Conservation (phyloP, 345 rosid genomes). For the Erodium maritimum region DNA sequence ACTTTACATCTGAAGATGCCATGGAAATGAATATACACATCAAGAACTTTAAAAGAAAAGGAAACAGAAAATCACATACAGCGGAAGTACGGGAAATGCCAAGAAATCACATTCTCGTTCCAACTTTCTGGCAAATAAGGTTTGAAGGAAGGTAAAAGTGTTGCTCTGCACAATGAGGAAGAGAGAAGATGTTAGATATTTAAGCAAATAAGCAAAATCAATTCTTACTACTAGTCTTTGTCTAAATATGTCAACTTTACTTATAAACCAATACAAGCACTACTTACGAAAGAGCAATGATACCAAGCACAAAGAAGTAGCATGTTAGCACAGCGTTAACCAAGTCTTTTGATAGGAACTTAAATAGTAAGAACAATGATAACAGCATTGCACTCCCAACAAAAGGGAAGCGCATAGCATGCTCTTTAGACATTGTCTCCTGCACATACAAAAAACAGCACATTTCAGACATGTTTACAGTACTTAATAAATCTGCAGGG, state of each 20-base stretch:
- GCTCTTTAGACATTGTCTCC: slow-evolving; percentile 97
- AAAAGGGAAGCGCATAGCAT: slow-evolving; percentile 98
- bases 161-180: slow-evolving; percentile 48
- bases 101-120: slow-evolving; percentile 64
- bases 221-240: background rate
- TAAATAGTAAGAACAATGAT: slow-evolving; percentile 89
- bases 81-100: slow-evolving; percentile 68
- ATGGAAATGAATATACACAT: background rate
- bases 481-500: background rate
- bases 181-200: slow-evolving; percentile 4
- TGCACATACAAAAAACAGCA: slow-evolving; percentile 22
- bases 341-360: slow-evolving; percentile 92
- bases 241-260: background rate
- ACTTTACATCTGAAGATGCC: background rate
- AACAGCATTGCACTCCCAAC: slow-evolving; percentile 97
- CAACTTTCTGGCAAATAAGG: slow-evolving; percentile 63
- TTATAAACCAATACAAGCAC: slow-evolving; percentile 12
- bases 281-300: slow-evolving; percentile 92
- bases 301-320: slow-evolving; percentile 92
- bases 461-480: slow-evolving; percentile 6
- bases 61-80: slow-evolving; percentile 37
- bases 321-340: slow-evolving; percentile 88
- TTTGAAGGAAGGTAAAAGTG: slow-evolving; percentile 69
- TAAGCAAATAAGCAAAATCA: slow-evolving; percentile 3
- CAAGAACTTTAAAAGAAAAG: background rate